Evolutionary conservation across 352 stramenopile genomes (phyloP), one percentile per base, ranked within the genome.

Genomic region (Phytophthora hybrid): DNA sequence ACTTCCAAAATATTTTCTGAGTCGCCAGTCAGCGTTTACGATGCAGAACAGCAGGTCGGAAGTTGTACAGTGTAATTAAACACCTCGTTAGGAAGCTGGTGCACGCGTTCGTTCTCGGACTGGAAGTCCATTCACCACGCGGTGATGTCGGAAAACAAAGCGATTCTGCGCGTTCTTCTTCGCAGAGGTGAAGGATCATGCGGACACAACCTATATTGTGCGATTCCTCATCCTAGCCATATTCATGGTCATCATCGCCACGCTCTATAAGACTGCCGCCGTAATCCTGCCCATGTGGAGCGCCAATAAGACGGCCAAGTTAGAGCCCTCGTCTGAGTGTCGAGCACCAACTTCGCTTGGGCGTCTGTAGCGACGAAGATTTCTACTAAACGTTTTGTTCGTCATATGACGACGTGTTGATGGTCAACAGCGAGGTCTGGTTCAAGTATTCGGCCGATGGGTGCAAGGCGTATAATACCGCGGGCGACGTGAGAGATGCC

Each of bases 51-150:
- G 11, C 37, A 44, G 32, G 21, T 37, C 47, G 4, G 54, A 78
- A 26, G 23, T 26, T 26, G 1, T 26, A 26, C 23, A 26, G 23
- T 8, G 51, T 11, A 57, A 44, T 19, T 63, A n/a, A 7, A 54
- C 23, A 21, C 4, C 41, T 19, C 44, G 54, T 19, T 49, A 91
- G 85, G 73, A 86, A 39, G 82, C 82, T 60, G 84, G 84, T 19
- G 85, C 82, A 9, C 82, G 86, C 18, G 86, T 93, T 55, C 79
- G 86, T 19, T 93, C 86, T 46, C 79, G 4, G 84, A 84, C 6
- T 93, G 86, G 86, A 93, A 93, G 53, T 73, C 81, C 0, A 76
- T 93, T 56, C 84, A 93, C 54, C 81, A 91, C 13, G 86, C 81
- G 9, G 80, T 93, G 29, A 82, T 83, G 23, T 59, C 78, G 1